Base-by-base conservation (phyloP, 2,329 filamentous ascomycete species). In the Berkeleyomyces rouxiae region DNA sequence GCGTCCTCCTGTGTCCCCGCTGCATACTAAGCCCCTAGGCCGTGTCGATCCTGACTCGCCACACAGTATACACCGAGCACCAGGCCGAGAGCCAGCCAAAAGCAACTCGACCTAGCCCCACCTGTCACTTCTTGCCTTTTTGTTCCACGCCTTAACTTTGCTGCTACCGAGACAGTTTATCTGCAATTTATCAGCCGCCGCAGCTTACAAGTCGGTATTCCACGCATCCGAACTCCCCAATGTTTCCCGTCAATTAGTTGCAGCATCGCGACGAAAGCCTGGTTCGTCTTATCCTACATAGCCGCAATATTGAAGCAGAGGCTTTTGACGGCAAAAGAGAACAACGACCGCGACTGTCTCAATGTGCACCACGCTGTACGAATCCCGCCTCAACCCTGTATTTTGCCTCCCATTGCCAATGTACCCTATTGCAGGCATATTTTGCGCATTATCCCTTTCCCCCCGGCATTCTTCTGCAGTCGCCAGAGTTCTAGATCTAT, bases 1-100 rank as follows among this genome's bases (percentile, higher is more conserved):
- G 16, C 6, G 7, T 23, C 23, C 6, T 53, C 10, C 11, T 23
- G 23, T 1, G 23, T 23, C 23, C 2, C 2, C 1, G 6, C 7
- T 36, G 23, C 49, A 37, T 10, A n/a, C 49, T 6, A 23, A 53
- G 49, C 33, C 49, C 11, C 33, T 4, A 11, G 7, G 10, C 39
- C 42, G 58, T 59, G 58, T 37, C 1, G 11, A 37, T 4, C 13
- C 0, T 2, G 9, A 3, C 1, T 2, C 6, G 13, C 23, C 58
- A 36, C 58, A 59, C 58, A 59, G 58, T 59, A 59, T 59, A 59
- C 58, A 59, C 58, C 58, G 58, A 59, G 23, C 37, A 59, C 58
- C 23, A 59, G 58, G 58, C 58, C 58, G 58, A 59, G 33, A n/a
- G 9, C n/a, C n/a, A n/a, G 58, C 49, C 49, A 53, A 53, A 53